A percentile compares a stretch with the other conserved stretches of the same genome.
Evolutionary conservation across 129 eudicot species (phyloP).

Genomic region (Saussurea involucrata): DNA sequence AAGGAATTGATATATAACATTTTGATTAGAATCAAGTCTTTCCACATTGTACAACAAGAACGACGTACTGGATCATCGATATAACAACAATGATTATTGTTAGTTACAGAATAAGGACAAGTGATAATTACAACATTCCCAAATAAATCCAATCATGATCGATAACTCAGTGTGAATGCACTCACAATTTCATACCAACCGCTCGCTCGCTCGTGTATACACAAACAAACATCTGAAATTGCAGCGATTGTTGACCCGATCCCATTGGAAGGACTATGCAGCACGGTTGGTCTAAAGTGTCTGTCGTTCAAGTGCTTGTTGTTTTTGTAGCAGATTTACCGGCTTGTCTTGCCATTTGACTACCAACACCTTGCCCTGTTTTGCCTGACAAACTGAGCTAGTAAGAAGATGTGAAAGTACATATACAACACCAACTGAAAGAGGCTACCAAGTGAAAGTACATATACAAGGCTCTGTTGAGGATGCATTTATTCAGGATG

Average conservation of each 20-base stretch:
- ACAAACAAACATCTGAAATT: conserved; percentile 4
- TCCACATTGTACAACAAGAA: conserved; percentile 1
- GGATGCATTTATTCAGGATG: neutral
- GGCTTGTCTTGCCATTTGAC: conserved; percentile 41
- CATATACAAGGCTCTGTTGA: neutral
- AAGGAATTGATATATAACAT: neutral
- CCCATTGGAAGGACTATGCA: conserved; percentile 6
- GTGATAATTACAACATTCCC: conserved; percentile 16
- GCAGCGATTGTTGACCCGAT: neutral
- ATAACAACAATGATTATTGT: neutral
- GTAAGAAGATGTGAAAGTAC: neutral
- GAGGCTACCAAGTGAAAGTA: no score
- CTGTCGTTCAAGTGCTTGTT: conserved; percentile 23
- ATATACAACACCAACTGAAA: no score
- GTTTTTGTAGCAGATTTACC: conserved; percentile 37
- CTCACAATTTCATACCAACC: neutral
- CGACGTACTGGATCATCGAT: neutral
- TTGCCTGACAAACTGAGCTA: conserved; percentile 33
- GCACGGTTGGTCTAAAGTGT: conserved; percentile 15
- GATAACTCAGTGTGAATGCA: neutral
- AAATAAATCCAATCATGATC: neutral
- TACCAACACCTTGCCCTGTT: conserved; percentile 33
- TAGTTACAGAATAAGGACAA: conserved; percentile 10
- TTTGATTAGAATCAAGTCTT: neutral
- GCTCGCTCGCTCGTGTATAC: neutral